A percentile compares a stretch with the other conserved stretches of the same genome.
Conservation (phyloP, 2,329 filamentous ascomycete genomes). For the Sporothrix humicola region DNA sequence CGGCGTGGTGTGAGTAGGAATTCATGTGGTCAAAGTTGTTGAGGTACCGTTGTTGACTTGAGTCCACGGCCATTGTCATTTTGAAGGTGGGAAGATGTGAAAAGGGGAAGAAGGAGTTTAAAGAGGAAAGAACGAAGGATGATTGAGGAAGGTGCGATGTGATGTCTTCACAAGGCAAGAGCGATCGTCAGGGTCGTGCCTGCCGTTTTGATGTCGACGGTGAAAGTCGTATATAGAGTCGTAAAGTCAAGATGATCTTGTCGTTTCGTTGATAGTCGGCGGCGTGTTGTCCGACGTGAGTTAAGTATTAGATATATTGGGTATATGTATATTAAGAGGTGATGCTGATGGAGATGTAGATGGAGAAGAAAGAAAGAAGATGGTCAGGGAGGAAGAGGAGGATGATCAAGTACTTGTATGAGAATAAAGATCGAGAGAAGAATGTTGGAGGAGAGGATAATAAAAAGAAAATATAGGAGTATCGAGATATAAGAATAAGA, state of each 20-base stretch:
- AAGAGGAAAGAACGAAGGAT: background rate
- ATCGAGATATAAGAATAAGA: background rate
- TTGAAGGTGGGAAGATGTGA: slow-evolving; percentile 44
- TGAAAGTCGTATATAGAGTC: background rate
- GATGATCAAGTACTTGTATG: background rate
- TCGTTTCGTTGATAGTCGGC: background rate
- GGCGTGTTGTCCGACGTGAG: slow-evolving; percentile 8
- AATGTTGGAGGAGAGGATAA: background rate
- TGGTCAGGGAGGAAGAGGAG: background rate
- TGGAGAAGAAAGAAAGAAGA: slow-evolving; percentile 6
- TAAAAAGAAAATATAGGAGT: background rate
- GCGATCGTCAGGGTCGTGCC: slow-evolving; percentile 23
- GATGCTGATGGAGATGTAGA: background rate
- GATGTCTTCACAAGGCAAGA: background rate
- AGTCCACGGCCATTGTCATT: slow-evolving; percentile 97
- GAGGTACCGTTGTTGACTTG: slow-evolving; percentile 79
- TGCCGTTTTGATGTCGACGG: background rate
- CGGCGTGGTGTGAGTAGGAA: slow-evolving; percentile 62
- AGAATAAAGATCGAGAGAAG: background rate
- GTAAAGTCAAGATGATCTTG: background rate
- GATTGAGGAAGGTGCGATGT: background rate
- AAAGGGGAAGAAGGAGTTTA: background rate
- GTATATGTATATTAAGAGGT: background rate
- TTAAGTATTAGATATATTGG: background rate
- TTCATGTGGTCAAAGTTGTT: slow-evolving; percentile 83